A percentile compares a stretch with the other conserved stretches of the same genome.
Evolutionary conservation across 1,284 basidiomycete species (phyloP).

Genomic region (Stereum hirsutum): DNA sequence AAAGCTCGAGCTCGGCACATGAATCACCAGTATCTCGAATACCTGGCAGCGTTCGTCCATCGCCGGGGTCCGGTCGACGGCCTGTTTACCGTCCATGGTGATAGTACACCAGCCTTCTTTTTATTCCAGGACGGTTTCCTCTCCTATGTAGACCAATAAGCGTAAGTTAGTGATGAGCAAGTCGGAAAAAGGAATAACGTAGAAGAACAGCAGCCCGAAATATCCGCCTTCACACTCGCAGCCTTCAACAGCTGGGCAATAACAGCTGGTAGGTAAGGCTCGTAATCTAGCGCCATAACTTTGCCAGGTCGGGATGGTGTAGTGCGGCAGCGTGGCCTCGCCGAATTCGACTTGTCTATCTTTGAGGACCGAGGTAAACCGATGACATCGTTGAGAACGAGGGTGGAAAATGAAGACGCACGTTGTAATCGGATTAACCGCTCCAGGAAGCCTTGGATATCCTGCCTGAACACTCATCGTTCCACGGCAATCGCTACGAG

Average conservation of each 20-base stretch:
- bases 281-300: conserved; percentile 72
- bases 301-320: conserved; percentile 78
- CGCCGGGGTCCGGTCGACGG: conserved; percentile 71
- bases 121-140: conserved; percentile 44
- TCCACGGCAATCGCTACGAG: conserved; percentile 72
- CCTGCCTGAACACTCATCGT: conserved; percentile 63
- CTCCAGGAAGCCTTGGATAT: conserved; percentile 65
- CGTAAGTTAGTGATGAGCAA: not conserved
- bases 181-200: not conserved
- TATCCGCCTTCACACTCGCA: conserved; percentile 72
- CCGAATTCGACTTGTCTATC: conserved; percentile 55
- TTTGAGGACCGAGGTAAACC: no score
- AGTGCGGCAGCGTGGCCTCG: conserved; percentile 59
- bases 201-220: conserved; percentile 56
- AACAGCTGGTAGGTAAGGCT: conserved; percentile 74
- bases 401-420: conserved; percentile 22
- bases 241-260: conserved; percentile 71
- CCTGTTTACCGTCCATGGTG: conserved; percentile 62
- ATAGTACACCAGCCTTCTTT: conserved; percentile 73
- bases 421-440: conserved; percentile 71
- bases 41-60: conserved; percentile 85
- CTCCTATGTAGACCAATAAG: conserved; percentile 29
- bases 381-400: no score
- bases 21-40: conserved; percentile 79
- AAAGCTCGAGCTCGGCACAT: conserved; percentile 65